These are phyloP conservation scores for Aspergillus bombycis DNA, from an alignment of 2,329 filamentous ascomycete species.

Conservation along the genomic window DNA sequence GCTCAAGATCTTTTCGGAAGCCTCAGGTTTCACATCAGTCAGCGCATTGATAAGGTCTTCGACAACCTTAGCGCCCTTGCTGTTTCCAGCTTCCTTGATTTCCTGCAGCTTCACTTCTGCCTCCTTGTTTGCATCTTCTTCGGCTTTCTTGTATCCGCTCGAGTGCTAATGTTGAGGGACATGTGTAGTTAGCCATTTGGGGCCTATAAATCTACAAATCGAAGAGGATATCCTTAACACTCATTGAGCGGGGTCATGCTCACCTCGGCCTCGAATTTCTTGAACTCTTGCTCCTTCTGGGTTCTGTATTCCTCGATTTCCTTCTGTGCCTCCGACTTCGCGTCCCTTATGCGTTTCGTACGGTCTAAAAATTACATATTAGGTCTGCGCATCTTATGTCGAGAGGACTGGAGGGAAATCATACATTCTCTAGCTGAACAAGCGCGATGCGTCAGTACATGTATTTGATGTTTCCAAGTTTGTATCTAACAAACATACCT, in stretches of 20 bases:
- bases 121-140: conserved; percentile 77
- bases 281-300: conserved; percentile 91
- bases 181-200: background rate
- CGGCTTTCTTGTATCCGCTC: conserved; percentile 83
- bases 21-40: conserved; percentile 76
- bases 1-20: conserved; percentile 53
- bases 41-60: conserved; percentile 84
- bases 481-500: conserved; percentile 58
- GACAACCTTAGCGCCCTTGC: conserved; percentile 78
- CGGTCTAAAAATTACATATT: conserved; percentile 62
- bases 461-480: background rate
- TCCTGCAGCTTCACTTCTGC: conserved; percentile 79
- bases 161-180: conserved; percentile 66
- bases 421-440: conserved; percentile 82
- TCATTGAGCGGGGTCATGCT: conserved; percentile 16
- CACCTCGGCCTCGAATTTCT: conserved; percentile 85
- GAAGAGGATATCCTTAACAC: no score
- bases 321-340: conserved; percentile 93
- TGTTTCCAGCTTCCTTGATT: conserved; percentile 79
- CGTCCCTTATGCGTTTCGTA: conserved; percentile 96
- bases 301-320: conserved; percentile 93
- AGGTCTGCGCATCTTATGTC: conserved; percentile 15
- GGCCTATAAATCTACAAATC: background rate
- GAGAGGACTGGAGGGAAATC: conserved; percentile 16
- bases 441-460: conserved; percentile 29